Percentiles rank a stretch among this genome's conserved stretches.
These are phyloP conservation scores for Elsinoe batatas DNA, from an alignment of 2,329 filamentous ascomycete genomes.

Conservation along the genomic window DNA sequence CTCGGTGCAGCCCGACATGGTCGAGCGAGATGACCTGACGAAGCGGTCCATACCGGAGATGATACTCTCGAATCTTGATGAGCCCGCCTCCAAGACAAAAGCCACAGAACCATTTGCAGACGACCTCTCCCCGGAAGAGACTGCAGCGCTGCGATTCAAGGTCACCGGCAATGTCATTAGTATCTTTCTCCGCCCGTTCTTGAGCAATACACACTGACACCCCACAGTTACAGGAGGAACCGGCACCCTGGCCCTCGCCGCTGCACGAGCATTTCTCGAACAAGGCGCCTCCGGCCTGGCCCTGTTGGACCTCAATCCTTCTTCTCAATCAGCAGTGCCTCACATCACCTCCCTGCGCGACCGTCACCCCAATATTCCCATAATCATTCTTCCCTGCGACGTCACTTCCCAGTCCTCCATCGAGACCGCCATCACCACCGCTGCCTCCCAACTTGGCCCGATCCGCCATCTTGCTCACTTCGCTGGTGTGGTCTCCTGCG, in stretches of 20 bases:
- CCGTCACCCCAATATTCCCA: slow-evolving; percentile 46
- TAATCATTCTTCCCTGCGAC: slow-evolving; percentile 46
- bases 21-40: slow-evolving; percentile 7
- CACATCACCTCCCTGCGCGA: slow-evolving; percentile 38
- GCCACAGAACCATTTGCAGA: background rate
- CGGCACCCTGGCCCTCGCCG: slow-evolving; percentile 51
- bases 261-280: slow-evolving; percentile 55
- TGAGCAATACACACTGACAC: background rate
- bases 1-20: background rate
- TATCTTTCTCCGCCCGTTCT: background rate
- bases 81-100: background rate
- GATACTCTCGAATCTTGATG: background rate
- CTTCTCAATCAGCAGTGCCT: slow-evolving; percentile 29
- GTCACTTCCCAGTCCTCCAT: slow-evolving; percentile 47
- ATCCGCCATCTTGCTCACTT: slow-evolving; percentile 53
- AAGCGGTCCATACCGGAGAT: slow-evolving; percentile 12
- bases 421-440: slow-evolving; percentile 33
- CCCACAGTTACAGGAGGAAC: slow-evolving; percentile 53
- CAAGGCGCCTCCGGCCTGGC: slow-evolving; percentile 52
- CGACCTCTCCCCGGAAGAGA: background rate
- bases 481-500: slow-evolving; percentile 57
- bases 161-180: slow-evolving; percentile 43
- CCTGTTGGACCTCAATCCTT: slow-evolving; percentile 49
- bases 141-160: slow-evolving; percentile 39
- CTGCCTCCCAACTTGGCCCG: slow-evolving; percentile 37